Percentiles rank a stretch among this genome's conserved stretches.
Conservation (phyloP, 208 protist genomes). For the Leishmania lainsoni region DNA sequence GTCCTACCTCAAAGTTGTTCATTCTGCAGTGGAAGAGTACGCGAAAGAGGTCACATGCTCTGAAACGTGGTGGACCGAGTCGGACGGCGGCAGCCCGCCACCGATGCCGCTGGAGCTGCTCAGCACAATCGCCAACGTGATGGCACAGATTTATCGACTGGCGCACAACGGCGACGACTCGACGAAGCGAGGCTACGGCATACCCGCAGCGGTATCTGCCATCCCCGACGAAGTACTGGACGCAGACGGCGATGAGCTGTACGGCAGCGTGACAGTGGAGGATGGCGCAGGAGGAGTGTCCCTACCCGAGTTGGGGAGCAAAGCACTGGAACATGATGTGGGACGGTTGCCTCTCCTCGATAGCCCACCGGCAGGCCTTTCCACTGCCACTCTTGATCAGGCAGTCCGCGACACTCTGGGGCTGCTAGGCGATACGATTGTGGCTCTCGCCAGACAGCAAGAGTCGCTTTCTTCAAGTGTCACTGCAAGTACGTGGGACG, state of each 20-base stretch:
- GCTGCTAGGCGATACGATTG: constrained; percentile 28
- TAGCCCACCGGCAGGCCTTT: background rate
- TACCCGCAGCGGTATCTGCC: background rate
- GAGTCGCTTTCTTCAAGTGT: background rate
- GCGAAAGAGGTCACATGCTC: constrained; percentile 22
- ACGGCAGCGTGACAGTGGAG: background rate
- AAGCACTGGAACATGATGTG: background rate
- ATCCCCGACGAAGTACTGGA: constrained; percentile 7
- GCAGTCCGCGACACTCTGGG: constrained; percentile 16
- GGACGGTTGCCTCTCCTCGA: background rate
- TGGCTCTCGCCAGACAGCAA: constrained; percentile 14
- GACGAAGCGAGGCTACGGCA: background rate
- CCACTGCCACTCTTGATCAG: constrained; percentile 4
- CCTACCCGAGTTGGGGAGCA: background rate
- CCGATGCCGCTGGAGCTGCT: constrained; percentile 26
- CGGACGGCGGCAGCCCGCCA: background rate
- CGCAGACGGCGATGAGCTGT: background rate
- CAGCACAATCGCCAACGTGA: constrained; percentile 23
- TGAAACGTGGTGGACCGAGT: constrained; percentile 18
- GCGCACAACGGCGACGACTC: background rate
- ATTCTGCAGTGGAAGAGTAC: constrained; percentile 7
- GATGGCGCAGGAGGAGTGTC: background rate
- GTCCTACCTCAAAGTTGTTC: constrained; percentile 24
- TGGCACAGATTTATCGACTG: constrained; percentile 33
- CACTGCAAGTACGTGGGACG: background rate